Conservation (phyloP, 2,329 filamentous ascomycete species). For the Parasarocladium wereldwijsianum region DNA sequence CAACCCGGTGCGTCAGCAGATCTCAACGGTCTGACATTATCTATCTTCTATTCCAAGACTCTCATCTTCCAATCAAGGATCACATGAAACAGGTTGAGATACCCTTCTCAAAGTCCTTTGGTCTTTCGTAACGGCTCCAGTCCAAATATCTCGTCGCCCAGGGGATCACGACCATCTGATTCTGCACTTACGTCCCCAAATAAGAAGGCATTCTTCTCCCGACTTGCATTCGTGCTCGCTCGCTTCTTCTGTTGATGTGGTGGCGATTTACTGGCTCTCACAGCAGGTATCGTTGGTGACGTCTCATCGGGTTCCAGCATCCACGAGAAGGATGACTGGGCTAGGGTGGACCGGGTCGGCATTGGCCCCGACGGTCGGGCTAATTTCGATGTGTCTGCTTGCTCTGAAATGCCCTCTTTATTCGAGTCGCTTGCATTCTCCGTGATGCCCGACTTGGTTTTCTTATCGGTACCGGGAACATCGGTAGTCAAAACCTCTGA, state of each 20-base stretch:
- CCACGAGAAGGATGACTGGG: constrained; percentile 66
- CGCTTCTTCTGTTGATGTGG: constrained; percentile 23
- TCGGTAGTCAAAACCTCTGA: no score
- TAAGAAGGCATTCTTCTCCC: constrained; percentile 43
- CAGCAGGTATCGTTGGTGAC: constrained; percentile 2
- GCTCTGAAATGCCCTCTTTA: no score
- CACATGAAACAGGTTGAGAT: neutral
- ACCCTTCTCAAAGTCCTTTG: constrained; percentile 8
- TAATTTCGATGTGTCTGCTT: constrained; percentile 62
- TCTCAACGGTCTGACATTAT: no score
- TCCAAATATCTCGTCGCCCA: constrained; percentile 35
- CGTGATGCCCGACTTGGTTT: no score
- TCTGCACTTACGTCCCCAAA: constrained; percentile 37
- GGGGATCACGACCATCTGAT: constrained; percentile 17
- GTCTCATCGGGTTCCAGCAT: constrained; percentile 50
- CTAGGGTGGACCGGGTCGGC: constrained; percentile 49
- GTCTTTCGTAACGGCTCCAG: constrained; percentile 29
- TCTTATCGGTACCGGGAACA: no score
- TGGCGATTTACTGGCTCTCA: constrained; percentile 15
- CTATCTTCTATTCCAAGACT: no score
- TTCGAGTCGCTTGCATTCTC: no score
- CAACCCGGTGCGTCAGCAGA: no score
- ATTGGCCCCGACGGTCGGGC: constrained; percentile 23
- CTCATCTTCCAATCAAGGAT: no score
- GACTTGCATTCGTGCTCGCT: constrained; percentile 26